Conservation (phyloP, 2,329 filamentous ascomycete species). For the Diaporthe humulicola region DNA sequence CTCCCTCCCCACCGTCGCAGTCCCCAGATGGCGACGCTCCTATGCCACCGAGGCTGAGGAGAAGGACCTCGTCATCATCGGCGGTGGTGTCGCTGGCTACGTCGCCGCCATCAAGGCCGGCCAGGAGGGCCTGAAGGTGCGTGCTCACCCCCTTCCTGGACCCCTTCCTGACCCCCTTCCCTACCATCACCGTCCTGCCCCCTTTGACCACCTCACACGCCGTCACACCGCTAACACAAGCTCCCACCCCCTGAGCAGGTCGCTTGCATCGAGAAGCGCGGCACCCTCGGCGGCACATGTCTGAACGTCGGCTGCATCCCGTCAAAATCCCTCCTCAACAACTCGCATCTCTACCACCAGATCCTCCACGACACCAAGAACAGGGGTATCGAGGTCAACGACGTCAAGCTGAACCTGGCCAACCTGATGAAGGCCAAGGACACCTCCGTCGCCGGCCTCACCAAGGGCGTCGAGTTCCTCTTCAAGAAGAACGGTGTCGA, state of each 20-base stretch:
- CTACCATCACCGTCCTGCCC: background rate
- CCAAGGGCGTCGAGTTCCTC: conserved; percentile 97
- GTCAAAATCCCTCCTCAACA: conserved; percentile 99
- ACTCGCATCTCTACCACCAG: conserved; percentile 98
- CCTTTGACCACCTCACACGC: conserved; percentile 33
- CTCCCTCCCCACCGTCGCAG: conserved; percentile 56
- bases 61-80: conserved; percentile 97
- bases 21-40: conserved; percentile 68
- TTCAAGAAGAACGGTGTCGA: conserved; percentile 99
- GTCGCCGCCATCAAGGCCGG: conserved; percentile 99
- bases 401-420: conserved; percentile 94
- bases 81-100: conserved; percentile 97
- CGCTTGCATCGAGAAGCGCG: conserved; percentile 98
- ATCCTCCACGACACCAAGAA: conserved; percentile 97
- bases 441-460: conserved; percentile 86
- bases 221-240: conserved; percentile 2
- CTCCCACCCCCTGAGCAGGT: conserved; percentile 68
- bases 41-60: conserved; percentile 79
- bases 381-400: conserved; percentile 96
- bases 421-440: conserved; percentile 99
- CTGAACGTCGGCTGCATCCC: conserved; percentile 99
- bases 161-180: no score
- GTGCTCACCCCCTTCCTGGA: conserved; percentile 37
- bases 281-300: conserved; percentile 94
- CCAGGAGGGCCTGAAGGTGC: conserved; percentile 95